Evolutionary conservation across 345 rosid genomes (phyloP).

Genomic region (Raphanus sativus): DNA sequence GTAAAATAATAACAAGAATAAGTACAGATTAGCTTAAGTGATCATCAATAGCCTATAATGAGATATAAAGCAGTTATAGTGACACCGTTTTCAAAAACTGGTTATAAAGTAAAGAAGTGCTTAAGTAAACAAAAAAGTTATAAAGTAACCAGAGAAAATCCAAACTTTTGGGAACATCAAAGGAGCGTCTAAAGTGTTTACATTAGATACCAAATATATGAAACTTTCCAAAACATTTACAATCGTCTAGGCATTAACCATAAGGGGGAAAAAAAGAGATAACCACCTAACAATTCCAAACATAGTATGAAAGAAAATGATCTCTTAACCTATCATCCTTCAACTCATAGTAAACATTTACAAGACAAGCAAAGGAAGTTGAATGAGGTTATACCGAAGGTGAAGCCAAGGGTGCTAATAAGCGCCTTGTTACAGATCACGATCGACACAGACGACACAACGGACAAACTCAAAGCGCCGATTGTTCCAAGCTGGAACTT

Average conservation of each 20-base stretch:
- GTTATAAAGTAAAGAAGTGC: no score
- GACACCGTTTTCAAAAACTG: constrained; percentile 10
- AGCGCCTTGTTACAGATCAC: constrained; percentile 99
- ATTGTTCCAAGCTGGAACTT: constrained; percentile 93
- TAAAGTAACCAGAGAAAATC: no score
- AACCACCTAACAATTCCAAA: background rate
- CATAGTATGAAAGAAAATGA: constrained; percentile 9
- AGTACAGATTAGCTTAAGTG: constrained; percentile 1
- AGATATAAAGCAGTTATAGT: background rate
- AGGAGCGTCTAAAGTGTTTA: background rate
- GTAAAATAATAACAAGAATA: constrained; percentile 16
- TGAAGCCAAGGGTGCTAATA: constrained; percentile 91
- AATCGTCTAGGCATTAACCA: background rate
- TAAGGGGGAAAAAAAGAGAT: background rate
- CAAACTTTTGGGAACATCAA: no score
- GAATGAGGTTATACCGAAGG: constrained; percentile 58
- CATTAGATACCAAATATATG: background rate
- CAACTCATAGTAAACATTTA: background rate
- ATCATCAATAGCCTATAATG: constrained; percentile 5
- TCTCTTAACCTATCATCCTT: background rate
- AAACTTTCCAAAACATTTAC: background rate
- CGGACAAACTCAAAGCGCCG: constrained; percentile 92
- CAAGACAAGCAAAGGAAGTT: background rate
- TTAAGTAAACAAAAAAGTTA: no score
- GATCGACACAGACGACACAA: constrained; percentile 93